Conservation (phyloP, 2,329 filamentous ascomycete genomes). For the Lachnellula cervina region DNA sequence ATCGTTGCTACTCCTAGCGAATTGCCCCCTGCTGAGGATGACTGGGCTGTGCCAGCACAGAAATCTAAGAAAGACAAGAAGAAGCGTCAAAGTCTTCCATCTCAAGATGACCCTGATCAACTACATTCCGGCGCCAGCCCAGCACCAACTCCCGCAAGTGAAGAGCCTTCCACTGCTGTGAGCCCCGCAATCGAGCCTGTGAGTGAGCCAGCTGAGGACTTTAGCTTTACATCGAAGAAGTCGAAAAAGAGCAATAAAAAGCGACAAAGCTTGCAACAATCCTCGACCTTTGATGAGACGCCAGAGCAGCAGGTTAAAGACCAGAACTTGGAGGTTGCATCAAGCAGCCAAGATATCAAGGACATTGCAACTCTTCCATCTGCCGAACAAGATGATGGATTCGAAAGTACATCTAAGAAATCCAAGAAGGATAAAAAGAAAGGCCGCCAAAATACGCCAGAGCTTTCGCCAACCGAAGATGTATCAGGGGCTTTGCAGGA, state of each 20-base stretch:
- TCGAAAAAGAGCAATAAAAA: slow-evolving; percentile 25
- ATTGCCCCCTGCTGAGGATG: neutral
- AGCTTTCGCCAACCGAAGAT: neutral
- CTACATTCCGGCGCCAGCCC: neutral
- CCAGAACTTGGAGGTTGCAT: neutral
- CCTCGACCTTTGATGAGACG: neutral
- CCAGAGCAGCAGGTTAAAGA: neutral
- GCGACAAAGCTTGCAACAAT: neutral
- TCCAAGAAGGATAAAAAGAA: slow-evolving; percentile 12
- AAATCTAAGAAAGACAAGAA: slow-evolving; percentile 43
- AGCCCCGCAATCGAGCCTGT: neutral
- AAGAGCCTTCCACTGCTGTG: neutral
- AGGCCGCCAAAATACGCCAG: slow-evolving; percentile 4
- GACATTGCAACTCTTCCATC: neutral
- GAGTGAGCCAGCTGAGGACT: neutral
- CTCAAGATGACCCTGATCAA: neutral
- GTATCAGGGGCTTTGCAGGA: neutral
- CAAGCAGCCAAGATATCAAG: neutral
- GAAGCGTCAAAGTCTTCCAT: slow-evolving; percentile 7
- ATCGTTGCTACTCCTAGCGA: neutral
- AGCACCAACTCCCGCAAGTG: neutral
- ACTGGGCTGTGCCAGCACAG: slow-evolving; percentile 26
- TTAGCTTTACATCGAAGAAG: slow-evolving; percentile 15
- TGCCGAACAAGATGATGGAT: neutral
- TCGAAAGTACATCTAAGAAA: neutral